phyloP scores from a whole-genome alignment of 257 asterid species.

The Rehmannia glutinosa region DNA sequence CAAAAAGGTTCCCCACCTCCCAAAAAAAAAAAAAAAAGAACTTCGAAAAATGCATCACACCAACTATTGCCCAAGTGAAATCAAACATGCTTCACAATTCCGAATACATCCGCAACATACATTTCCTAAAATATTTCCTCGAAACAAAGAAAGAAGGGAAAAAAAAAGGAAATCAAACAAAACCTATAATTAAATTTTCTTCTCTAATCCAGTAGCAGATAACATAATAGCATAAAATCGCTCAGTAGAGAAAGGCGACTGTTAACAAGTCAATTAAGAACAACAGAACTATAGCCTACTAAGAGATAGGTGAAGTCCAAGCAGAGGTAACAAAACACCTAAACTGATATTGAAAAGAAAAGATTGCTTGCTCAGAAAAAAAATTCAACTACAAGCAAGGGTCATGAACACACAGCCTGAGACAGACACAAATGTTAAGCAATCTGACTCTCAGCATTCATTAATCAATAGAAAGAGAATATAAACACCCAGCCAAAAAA shows the following conservation, averaged over 20 bases:
- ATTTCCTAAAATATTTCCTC: too few relatives aligned
- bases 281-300: neutral
- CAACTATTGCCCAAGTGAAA: too few relatives aligned
- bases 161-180: too few relatives aligned
- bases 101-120: too few relatives aligned
- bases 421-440: neutral
- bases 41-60: too few relatives aligned
- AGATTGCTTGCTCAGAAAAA: neutral
- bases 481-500: neutral
- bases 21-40: too few relatives aligned
- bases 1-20: too few relatives aligned
- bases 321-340: neutral
- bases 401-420: neutral
- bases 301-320: neutral
- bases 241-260: neutral
- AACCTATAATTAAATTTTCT: neutral
- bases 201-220: neutral
- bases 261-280: neutral
- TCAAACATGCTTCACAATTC: too few relatives aligned
- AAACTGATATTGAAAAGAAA: neutral
- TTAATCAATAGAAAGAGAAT: neutral
- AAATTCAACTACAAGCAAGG: neutral
- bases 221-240: neutral
- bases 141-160: too few relatives aligned
- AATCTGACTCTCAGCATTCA: neutral